Base-by-base conservation (phyloP, 495 filamentous ascomycete species). In the Xanthoparmelia taractica region DNA sequence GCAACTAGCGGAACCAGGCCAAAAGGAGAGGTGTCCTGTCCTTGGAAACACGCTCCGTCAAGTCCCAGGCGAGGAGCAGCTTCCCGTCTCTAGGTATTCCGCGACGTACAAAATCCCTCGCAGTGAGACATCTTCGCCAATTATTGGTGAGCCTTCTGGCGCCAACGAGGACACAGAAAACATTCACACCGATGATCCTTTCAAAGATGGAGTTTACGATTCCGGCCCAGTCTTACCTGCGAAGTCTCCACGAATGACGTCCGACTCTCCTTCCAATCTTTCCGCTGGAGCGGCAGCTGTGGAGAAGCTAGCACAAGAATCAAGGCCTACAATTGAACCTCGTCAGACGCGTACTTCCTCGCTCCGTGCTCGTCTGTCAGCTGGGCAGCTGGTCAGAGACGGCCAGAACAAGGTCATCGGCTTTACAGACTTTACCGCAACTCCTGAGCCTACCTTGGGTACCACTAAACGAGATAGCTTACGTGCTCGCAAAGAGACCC, bases 341-440 rank as follows among this genome's bases (percentile, higher is more conserved):
- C 64, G 65, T 18, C 69, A 68, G 59, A 71, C 64, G 2, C 58
- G 65, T 17, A 71, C 69, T 11, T 69, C 67, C 33, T 71, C 69
- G 27, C 62, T 71, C 25, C 67, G 69, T 20, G 67, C 69, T 59
- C 67, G 67, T 33, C 40, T 71, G 12, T 71, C 69, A 40, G 65
- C 67, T 54, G 68, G 64, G 37, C 60, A 70, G 31, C 23, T 66
- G 17, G 52, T 62, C 43, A 70, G 57, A 15, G 52, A 65, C 36
- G 31, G 48, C 15, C 59, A 64, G 12, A 58, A 33, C n/a, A 66
- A 66, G 33, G 48, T 59, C 40, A n/a, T 58, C 29, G 64, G 63
- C 12, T 65, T 65, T 36, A 70, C 50, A 47, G 60, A 68, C 27
- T 66, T 64, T 38, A 64, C 60, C 31, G 27, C 60, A 12, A 41